phyloP scores from a whole-genome alignment of 768 basidiomycete genomes.

The Tulasnella sp. region DNA sequence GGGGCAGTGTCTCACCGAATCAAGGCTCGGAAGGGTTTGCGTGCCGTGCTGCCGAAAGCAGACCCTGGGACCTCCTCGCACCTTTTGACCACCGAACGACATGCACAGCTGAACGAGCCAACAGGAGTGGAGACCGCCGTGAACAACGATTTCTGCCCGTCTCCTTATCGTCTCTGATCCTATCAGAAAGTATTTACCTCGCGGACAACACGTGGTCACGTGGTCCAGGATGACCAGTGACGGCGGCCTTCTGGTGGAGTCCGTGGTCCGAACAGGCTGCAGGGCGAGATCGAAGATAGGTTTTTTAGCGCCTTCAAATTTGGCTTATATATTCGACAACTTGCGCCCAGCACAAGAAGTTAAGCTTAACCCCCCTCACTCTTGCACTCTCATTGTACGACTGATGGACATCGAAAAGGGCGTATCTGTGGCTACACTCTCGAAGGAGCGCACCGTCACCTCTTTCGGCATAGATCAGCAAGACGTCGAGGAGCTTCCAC shows the following conservation, averaged over 20 bases:
- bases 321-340: not conserved
- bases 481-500: not conserved
- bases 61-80: no score
- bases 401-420: not conserved
- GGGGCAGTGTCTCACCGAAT: no score
- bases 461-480: not conserved
- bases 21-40: no score
- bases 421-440: not conserved
- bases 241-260: not conserved
- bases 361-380: not conserved
- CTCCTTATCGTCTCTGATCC: no score
- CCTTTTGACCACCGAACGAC: no score
- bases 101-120: no score
- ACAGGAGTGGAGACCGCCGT: no score
- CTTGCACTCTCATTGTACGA: not conserved
- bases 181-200: not conserved
- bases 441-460: not conserved
- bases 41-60: no score
- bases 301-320: not conserved
- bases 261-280: not conserved
- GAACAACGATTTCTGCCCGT: no score
- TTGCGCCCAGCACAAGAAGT: not conserved
- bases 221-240: not conserved
- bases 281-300: not conserved
- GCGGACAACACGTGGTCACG: not conserved